Evolutionary conservation across 495 filamentous ascomycete genomes (phyloP), one percentile per base, ranked within the genome.

Genomic region (Hypoxylon perforatum): DNA sequence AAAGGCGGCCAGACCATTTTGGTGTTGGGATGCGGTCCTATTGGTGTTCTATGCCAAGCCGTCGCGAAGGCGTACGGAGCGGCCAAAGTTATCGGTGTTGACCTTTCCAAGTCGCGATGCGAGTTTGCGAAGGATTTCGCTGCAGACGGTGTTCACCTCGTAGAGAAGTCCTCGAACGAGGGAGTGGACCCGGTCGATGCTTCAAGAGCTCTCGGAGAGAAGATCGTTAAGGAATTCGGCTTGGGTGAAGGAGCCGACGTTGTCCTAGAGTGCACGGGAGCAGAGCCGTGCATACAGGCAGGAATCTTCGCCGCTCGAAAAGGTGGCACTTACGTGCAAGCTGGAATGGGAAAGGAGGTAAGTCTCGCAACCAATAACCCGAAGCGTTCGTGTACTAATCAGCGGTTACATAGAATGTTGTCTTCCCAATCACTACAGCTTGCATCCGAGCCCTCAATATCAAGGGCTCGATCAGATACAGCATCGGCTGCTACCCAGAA

Each of bases 1-100:
- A 65, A 53, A 22, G 81, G 78, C 8, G 80, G 82, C 4, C 80
- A 85, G 61, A 78, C 76, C 0, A 80, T 87, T 9, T 79, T 86
- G 1, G 82, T 87, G 0, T 85, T 86, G 33, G 85, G 85, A 8
- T 82, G 80, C 22, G 84, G 83, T 0, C 83, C 85, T 7, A 81
- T 88, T 10, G 85, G 86, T 1, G 67, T 86, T 15, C 65, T 88
- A 21, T 87, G 83, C 69, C 78, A 80, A 38, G 81, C 82, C 4
- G 84, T 87, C 18, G 80, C 84, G 3, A 86, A 79, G 48, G 79
- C 79, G 0, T 82, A 82, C 36, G 85, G 84, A 0, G 86, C 85
- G 0, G 77, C 72, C 6, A 80, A 80, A 61, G 77, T 86, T 10
- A 81, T 89, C 15, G 78, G 76, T 0, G 82, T 87, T 15, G 86